Conservation (phyloP, 805 yeast species). For the Isabelozyma gotoi region DNA sequence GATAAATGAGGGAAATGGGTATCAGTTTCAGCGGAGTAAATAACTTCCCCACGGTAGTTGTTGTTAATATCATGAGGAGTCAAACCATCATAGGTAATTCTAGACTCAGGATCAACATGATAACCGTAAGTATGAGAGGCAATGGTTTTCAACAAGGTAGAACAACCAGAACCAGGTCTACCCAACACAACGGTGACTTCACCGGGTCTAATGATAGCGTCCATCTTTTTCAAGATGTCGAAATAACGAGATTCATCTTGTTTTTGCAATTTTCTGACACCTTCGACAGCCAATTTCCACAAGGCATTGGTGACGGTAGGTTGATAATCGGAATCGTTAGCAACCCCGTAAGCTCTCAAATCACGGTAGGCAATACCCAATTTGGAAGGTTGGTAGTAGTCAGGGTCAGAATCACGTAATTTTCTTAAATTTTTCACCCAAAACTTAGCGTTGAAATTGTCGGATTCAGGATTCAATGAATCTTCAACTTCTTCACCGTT, state of each 20-base stretch:
- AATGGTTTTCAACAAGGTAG: conserved; percentile 39
- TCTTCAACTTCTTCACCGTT: conserved; percentile 26
- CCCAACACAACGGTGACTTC: conserved; percentile 42
- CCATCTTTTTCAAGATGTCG: conserved; percentile 35
- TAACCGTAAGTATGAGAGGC: conserved; percentile 39
- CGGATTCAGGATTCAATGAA: conserved; percentile 58
- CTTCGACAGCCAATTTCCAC: conserved; percentile 21
- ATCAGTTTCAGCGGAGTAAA: conserved; percentile 54
- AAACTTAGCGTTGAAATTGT: conserved; percentile 56
- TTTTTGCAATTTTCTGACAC: conserved; percentile 13
- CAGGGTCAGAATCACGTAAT: conserved; percentile 53
- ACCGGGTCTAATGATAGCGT: conserved; percentile 36
- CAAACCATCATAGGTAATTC: conserved; percentile 34
- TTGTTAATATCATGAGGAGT: conserved; percentile 24
- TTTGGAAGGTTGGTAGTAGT: conserved; percentile 59
- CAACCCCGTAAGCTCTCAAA: conserved; percentile 62
- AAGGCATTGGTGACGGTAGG: conserved; percentile 51
- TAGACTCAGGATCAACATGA: conserved; percentile 30
- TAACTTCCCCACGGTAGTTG: conserved; percentile 36
- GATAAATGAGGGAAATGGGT: conserved; percentile 55
- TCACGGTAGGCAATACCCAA: conserved; percentile 60
- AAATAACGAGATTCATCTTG: conserved; percentile 24
- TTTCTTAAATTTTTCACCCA: conserved; percentile 70
- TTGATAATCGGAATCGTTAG: conserved; percentile 68
- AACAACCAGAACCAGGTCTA: conserved; percentile 44